A percentile compares a stretch with the other conserved stretches of the same genome.
These are phyloP conservation scores for Blastosporella zonata DNA, from an alignment of 1,284 basidiomycete species.

Conservation along the genomic window DNA sequence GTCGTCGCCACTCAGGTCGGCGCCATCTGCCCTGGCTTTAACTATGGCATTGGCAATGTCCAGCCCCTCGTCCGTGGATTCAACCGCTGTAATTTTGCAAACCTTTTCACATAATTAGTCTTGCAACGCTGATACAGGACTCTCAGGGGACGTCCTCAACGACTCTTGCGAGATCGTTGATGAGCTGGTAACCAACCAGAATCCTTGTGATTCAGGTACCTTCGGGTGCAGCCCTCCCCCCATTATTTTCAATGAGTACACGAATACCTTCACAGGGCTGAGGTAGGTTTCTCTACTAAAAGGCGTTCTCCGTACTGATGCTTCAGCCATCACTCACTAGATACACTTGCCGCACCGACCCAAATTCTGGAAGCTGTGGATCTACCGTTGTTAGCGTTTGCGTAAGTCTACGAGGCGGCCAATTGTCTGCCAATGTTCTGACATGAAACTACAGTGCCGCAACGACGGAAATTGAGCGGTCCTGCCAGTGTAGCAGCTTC, in stretches of 20 bases:
- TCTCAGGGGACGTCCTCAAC: slow-evolving; percentile 25
- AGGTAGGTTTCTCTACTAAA: slow-evolving; percentile 3
- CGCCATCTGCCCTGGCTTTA: slow-evolving; percentile 19
- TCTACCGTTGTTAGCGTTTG: slow-evolving; percentile 28
- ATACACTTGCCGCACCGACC: slow-evolving; percentile 26
- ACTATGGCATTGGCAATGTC: slow-evolving; percentile 16
- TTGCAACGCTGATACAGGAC: no score
- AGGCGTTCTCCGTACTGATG: no score
- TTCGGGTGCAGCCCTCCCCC: slow-evolving; percentile 28
- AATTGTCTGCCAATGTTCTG: background rate
- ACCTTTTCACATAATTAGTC: background rate
- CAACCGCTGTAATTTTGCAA: slow-evolving; percentile 7
- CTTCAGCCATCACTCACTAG: slow-evolving; percentile 11
- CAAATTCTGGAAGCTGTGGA: slow-evolving; percentile 25
- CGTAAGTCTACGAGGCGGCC: slow-evolving; percentile 16
- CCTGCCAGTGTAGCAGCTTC: no score
- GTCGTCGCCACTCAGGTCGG: background rate
- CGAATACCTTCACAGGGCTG: slow-evolving; percentile 5
- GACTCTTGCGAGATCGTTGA: slow-evolving; percentile 22
- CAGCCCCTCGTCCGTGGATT: slow-evolving; percentile 2
- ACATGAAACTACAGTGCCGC: background rate
- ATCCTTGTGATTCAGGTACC: slow-evolving; percentile 27
- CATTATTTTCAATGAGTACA: slow-evolving; percentile 17
- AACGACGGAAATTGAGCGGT: background rate
- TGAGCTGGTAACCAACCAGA: slow-evolving; percentile 25